Base-by-base conservation (phyloP, 331 rosid species). In the Quercus phellos region DNA sequence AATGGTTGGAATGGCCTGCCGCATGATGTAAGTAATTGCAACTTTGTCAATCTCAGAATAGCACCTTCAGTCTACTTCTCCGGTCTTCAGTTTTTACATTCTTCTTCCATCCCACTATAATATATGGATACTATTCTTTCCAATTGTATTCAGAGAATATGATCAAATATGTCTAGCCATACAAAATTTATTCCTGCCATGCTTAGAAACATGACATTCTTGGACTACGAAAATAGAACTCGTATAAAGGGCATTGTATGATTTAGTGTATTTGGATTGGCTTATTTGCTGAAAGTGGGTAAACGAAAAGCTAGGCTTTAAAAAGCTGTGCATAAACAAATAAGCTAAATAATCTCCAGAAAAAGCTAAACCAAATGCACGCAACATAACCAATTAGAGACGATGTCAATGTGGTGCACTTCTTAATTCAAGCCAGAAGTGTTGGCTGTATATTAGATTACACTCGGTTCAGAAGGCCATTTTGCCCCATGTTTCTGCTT, bases 1-100 rank as follows among this genome's bases (percentile, higher is more conserved):
- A 55, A 81, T 60, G 87, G 90, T 43, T 86, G 97, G 93, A 89
- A 88, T 70, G 86, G 85, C 73, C 68, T 87, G 56, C 84, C 90
- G 64, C 89, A 87, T 12, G 97, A 90, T 38, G 97, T 90, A 73
- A 84, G 91, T 68, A 24, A 61, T 56, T 46, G 26, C 13, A 43
- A 30, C 30, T 26, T 32, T 66, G 68, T 50, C 55, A 18, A 29
- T 27, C 32, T 24, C 42, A 29, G 22, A 55, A 17, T 55, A 53
- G 26, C 51, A 17, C 64, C 51, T 53, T 72, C 73, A 55, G 42
- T 38, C 42, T 75, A 29, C 30, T 16, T 58, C 58, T 19, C 61
- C 11, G 4, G 16, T 74, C 68, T 77, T 68, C 22, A 10, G 17
- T 71, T 72, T 32, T 13, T 51, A 29, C 68, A 16, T 53, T 54